Evolutionary conservation across 306 rosid genomes (phyloP), one percentile per base, ranked within the genome.

Genomic region (Quercus rubra): DNA sequence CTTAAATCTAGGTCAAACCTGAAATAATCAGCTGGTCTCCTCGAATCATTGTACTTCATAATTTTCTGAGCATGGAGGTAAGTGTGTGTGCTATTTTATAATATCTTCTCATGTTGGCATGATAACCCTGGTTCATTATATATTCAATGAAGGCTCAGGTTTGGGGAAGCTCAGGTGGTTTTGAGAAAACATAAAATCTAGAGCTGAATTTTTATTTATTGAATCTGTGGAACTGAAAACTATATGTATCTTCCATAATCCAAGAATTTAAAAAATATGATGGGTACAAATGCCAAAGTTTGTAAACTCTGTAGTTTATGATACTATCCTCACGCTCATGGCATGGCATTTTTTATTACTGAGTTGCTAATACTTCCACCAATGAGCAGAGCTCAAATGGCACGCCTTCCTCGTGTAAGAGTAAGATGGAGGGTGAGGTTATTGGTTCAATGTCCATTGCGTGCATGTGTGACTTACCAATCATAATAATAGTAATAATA

Each of bases 11-110:
- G 99, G 84, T 95, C 83, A 92, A 90, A 84, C 99, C 99, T 25
- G 97, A 95, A 85, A 85, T 95, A 70, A 81, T 95, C 77, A 95
- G 91, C 92, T 95, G 98, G 99, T 89, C 91, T 41, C 99, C 99
- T 66, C 89, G 99, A 75, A 95, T 92, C 79, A 91, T 89, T 81
- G 78, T 95, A 71, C 87, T 95, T 62, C 98, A 91, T 83, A 95
- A 95, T 74, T 95, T 95, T 81, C 76, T 95, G 82, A 95, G 99
- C 86, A 77, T 30, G 68, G 92, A 92, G 97, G 97, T 94, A 88
- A 17, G 77, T 70, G 78, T 74, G 8, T 74, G 8, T 58, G 25
- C 15, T 78, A 30, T 61, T 46, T 19, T 46, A 51, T 31, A 38
- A 20, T 82, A 56, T 41, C 73, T 80, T 81, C 72, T 74, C 20